Conservation (phyloP, 2,329 filamentous ascomycete species). For the Phoma sp. region DNA sequence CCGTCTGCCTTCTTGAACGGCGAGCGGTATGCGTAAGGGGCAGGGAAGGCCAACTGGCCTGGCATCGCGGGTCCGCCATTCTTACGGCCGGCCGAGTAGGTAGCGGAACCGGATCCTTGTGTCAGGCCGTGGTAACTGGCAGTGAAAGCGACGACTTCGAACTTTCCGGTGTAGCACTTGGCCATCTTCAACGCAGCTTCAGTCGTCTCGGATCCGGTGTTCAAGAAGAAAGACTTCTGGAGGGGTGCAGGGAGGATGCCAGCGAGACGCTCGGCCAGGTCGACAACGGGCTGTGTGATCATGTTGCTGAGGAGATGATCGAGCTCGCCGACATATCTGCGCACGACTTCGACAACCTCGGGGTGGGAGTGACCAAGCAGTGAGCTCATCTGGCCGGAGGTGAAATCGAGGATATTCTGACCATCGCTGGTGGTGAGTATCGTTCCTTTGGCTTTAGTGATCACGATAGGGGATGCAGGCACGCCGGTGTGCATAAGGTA, state of each 20-base stretch:
- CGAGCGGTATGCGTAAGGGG: conserved; percentile 67
- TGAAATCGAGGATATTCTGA: conserved; percentile 8
- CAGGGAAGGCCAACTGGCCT: conserved; percentile 64
- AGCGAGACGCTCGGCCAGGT: conserved; percentile 60
- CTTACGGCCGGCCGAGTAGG: conserved; percentile 61
- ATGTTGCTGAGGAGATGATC: conserved; percentile 67
- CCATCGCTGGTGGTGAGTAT: conserved; percentile 1
- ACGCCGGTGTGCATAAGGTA: conserved; percentile 14
- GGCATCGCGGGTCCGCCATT: conserved; percentile 57
- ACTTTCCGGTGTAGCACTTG: conserved; percentile 66
- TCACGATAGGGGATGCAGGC: conserved; percentile 4
- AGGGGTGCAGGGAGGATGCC: conserved; percentile 57
- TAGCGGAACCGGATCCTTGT: conserved; percentile 55
- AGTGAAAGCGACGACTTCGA: conserved; percentile 64
- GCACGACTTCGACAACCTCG: conserved; percentile 62
- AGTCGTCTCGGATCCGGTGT: conserved; percentile 56
- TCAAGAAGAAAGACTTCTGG: conserved; percentile 64
- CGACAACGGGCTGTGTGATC: conserved; percentile 63
- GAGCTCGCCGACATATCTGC: conserved; percentile 57
- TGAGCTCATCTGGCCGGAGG: conserved; percentile 50
- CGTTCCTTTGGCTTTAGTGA: conserved; percentile 5
- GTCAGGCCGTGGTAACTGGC: conserved; percentile 67
- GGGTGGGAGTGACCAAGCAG: conserved; percentile 65
- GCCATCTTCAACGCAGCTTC: conserved; percentile 68
- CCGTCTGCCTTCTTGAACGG: conserved; percentile 66